phyloP scores from a whole-genome alignment of 768 basidiomycete species.

The Termitomyces titanicus region DNA sequence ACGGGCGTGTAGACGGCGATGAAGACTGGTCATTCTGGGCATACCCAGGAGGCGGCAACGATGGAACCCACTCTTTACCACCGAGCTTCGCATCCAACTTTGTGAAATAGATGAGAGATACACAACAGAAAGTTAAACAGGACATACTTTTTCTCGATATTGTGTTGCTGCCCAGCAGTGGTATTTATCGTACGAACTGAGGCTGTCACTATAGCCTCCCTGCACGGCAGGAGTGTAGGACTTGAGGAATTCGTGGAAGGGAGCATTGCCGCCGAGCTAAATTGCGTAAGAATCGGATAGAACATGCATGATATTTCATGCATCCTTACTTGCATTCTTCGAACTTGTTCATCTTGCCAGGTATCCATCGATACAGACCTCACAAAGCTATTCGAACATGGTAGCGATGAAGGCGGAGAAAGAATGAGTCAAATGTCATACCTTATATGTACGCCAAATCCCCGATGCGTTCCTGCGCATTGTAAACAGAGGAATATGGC shows the following conservation, averaged over 20 bases:
- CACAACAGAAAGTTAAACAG: background rate
- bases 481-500: slow-evolving; percentile 91
- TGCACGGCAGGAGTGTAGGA: slow-evolving; percentile 63
- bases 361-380: slow-evolving; percentile 96
- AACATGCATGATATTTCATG: background rate
- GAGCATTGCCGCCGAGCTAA: slow-evolving; percentile 85
- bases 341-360: slow-evolving; percentile 88
- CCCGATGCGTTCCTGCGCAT: slow-evolving; percentile 79
- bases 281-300: slow-evolving; percentile 5
- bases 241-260: slow-evolving; percentile 76
- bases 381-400: slow-evolving; percentile 63
- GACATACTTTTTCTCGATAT: slow-evolving; percentile 85
- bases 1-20: slow-evolving; percentile 53
- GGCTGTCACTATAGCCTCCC: slow-evolving; percentile 64
- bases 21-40: slow-evolving; percentile 34
- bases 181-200: slow-evolving; percentile 73
- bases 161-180: slow-evolving; percentile 93
- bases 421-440: slow-evolving; percentile 21
- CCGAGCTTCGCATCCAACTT: slow-evolving; percentile 79
- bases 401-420: slow-evolving; percentile 15
- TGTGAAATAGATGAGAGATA: slow-evolving; percentile 17
- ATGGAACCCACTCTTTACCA: slow-evolving; percentile 77
- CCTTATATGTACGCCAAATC: slow-evolving; percentile 95
- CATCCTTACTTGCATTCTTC: slow-evolving; percentile 75
- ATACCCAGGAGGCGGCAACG: slow-evolving; percentile 56